Conservation (phyloP, 73 alveolate genomes). For the Paramecium primaurelia region DNA sequence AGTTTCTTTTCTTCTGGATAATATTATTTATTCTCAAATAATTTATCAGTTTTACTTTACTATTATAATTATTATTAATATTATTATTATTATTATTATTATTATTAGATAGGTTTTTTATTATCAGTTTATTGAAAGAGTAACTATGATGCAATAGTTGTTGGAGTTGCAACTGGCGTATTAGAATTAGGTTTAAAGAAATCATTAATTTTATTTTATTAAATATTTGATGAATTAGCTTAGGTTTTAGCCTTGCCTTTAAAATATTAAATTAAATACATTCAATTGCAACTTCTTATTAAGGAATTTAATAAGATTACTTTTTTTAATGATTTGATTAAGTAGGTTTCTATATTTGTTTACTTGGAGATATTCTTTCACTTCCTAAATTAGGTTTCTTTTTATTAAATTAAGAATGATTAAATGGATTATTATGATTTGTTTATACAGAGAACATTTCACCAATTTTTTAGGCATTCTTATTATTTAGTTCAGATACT, state of each 20-base stretch:
- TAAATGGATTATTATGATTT: background rate
- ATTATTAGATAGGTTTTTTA: background rate
- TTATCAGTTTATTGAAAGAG: slow-evolving; percentile 14
- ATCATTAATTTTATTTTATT: background rate
- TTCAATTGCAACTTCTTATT: background rate
- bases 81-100: background rate
- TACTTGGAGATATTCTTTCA: slow-evolving; percentile 13
- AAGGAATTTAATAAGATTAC: background rate
- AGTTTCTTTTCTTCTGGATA: background rate
- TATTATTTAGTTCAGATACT: background rate
- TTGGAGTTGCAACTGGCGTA: slow-evolving; percentile 49
- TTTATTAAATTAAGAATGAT: background rate
- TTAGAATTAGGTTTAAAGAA: slow-evolving; percentile 15
- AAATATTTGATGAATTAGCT: background rate
- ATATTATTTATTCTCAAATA: background rate
- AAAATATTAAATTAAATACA: background rate
- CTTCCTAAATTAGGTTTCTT: slow-evolving; percentile 29
- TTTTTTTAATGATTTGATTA: slow-evolving; percentile 1
- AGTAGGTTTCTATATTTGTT: background rate
- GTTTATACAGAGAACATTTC: background rate
- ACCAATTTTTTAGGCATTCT: background rate
- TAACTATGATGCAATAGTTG: background rate
- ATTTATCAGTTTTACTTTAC: background rate
- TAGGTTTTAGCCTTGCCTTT: background rate
- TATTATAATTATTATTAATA: background rate